Percentiles rank a stretch among this genome's conserved stretches.
Conservation (phyloP, 2,329 filamentous ascomycete species). For the Epichloe elymi region DNA sequence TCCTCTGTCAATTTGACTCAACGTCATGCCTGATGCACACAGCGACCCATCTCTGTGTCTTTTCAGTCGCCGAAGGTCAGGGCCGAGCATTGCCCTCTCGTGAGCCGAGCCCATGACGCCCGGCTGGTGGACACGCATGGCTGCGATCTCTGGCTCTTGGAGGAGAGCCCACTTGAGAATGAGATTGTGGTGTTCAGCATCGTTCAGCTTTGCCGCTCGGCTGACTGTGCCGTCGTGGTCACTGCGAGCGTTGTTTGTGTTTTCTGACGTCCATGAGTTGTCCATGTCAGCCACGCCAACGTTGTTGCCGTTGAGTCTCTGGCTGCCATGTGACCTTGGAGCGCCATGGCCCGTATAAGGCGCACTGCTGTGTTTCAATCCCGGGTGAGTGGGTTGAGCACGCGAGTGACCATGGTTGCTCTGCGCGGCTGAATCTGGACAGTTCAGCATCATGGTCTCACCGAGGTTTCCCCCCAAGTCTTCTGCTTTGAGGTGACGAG, state of each 20-base stretch:
- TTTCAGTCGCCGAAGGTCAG: background rate
- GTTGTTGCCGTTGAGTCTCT: background rate
- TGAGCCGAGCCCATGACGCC: background rate
- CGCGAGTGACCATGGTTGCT: background rate
- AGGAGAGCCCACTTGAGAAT: conserved; percentile 2
- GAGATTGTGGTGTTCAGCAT: conserved; percentile 1
- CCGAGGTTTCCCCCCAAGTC: background rate
- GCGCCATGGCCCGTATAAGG: background rate
- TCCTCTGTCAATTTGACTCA: background rate
- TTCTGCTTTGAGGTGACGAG: background rate
- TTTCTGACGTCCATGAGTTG: background rate
- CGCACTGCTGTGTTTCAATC: background rate
- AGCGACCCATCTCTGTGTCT: background rate
- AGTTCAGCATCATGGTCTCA: background rate
- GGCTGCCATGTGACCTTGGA: background rate
- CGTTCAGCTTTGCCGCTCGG: background rate
- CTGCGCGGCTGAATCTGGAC: background rate
- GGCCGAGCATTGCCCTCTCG: background rate
- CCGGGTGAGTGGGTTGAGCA: too few relatives aligned
- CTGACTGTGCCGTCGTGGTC: background rate
- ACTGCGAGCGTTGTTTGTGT: background rate
- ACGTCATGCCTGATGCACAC: background rate
- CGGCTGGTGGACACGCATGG: background rate
- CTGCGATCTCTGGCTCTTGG: conserved; percentile 4
- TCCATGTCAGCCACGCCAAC: background rate